Conservation (phyloP, 2,329 filamentous ascomycete genomes). For the Aspergillus felis region DNA sequence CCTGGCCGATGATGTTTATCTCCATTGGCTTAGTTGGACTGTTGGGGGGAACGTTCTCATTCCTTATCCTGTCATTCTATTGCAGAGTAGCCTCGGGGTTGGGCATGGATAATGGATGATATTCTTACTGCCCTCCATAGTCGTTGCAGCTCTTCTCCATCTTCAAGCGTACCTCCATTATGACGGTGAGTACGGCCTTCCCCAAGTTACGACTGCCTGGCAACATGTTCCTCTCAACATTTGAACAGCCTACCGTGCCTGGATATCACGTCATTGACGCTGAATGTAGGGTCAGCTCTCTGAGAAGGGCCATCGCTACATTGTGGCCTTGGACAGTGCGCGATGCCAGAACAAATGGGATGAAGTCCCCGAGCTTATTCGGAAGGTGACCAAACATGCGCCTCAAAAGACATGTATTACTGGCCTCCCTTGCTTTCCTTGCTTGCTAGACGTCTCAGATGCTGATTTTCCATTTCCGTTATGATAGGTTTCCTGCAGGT, state of each 20-base stretch:
- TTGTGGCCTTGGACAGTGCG: conserved; percentile 76
- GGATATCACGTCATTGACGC: conserved; percentile 13
- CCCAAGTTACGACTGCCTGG: not conserved
- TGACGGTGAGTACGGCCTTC: conserved; percentile 19
- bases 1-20: conserved; percentile 23
- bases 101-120: conserved; percentile 15
- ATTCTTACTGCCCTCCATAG: conserved; percentile 11
- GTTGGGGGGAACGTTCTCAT: not conserved
- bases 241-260: too few species aligned
- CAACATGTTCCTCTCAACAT: not conserved
- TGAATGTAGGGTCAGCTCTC: conserved; percentile 47
- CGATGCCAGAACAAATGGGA: conserved; percentile 86
- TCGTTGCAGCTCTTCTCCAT: conserved; percentile 4
- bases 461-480: conserved; percentile 14
- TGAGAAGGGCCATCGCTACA: conserved; percentile 77
- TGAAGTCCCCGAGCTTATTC: conserved; percentile 78
- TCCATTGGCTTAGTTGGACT: conserved; percentile 1
- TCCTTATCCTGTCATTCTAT: conserved; percentile 3
- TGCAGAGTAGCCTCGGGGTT: conserved; percentile 17
- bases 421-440: conserved; percentile 9
- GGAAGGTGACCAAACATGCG: conserved; percentile 93
- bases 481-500: conserved; percentile 64
- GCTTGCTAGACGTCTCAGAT: conserved; percentile 11
- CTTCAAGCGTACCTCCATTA: conserved; percentile 14
- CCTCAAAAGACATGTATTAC: conserved; percentile 72